These are phyloP conservation scores for Candida dajiaensis DNA, from an alignment of 805 yeast species.

Conservation along the genomic window DNA sequence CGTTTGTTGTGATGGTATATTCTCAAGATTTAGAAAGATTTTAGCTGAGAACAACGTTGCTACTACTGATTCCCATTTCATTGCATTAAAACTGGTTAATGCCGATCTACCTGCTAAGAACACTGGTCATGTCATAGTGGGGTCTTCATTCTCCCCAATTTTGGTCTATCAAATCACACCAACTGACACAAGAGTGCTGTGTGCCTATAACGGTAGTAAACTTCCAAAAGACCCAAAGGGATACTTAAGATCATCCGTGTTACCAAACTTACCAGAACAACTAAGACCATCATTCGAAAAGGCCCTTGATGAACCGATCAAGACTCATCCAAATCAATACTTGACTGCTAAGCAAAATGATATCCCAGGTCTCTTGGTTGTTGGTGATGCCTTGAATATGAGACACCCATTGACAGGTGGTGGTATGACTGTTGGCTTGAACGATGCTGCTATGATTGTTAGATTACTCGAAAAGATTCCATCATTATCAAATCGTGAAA, in stretches of 20 bases:
- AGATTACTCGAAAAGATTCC: conserved; percentile 49
- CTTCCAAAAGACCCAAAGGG: conserved; percentile 65
- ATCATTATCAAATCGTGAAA: conserved; percentile 51
- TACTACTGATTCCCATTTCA: conserved; percentile 71
- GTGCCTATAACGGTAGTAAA: conserved; percentile 72
- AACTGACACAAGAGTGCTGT: conserved; percentile 78
- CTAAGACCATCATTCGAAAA: conserved; percentile 60
- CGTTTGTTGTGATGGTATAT: conserved; percentile 87
- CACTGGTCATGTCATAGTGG: conserved; percentile 88
- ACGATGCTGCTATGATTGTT: conserved; percentile 70
- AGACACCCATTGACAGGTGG: conserved; percentile 98
- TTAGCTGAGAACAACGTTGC: conserved; percentile 60
- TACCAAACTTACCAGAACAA: conserved; percentile 60
- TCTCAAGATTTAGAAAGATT: conserved; percentile 83
- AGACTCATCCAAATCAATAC: conserved; percentile 92
- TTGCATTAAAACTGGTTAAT: conserved; percentile 71
- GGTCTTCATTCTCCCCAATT: conserved; percentile 75
- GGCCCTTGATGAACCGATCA: conserved; percentile 59
- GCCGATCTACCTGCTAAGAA: conserved; percentile 69
- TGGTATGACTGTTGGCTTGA: conserved; percentile 97
- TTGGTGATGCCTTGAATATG: conserved; percentile 96
- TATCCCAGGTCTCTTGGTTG: conserved; percentile 67
- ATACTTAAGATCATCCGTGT: conserved; percentile 56
- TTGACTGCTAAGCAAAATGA: conserved; percentile 70
- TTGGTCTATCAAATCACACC: conserved; percentile 83